These are phyloP conservation scores for Grosmannia clavigera DNA, from an alignment of 2,329 filamentous ascomycete species.

Conservation along the genomic window DNA sequence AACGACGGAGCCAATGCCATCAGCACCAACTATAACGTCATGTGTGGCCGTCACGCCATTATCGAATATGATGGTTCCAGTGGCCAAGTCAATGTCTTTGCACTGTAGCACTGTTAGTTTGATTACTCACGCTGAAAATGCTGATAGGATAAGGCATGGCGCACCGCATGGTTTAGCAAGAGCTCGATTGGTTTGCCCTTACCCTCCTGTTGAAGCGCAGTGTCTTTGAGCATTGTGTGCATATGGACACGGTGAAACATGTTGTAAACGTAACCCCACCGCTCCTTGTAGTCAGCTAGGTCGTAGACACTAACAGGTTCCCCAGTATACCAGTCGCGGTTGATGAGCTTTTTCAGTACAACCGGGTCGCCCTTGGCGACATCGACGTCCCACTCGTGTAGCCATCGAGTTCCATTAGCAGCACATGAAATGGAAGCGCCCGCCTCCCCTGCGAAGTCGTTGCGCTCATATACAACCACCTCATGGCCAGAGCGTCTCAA, in stretches of 20 bases:
- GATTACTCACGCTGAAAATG: background rate
- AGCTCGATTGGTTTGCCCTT: conserved; percentile 40
- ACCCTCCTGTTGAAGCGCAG: conserved; percentile 39
- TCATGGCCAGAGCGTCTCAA: conserved; percentile 33
- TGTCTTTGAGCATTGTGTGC: conserved; percentile 53
- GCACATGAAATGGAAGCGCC: conserved; percentile 57
- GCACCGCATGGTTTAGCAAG: conserved; percentile 41
- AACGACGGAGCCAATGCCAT: conserved; percentile 55
- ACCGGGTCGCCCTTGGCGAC: conserved; percentile 53
- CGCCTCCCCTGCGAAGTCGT: conserved; percentile 55
- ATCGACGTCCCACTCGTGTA: conserved; percentile 56
- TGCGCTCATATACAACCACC: conserved; percentile 52
- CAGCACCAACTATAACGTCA: conserved; percentile 51
- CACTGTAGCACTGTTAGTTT: conserved; percentile 3
- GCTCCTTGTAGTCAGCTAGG: conserved; percentile 49
- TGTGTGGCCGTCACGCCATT: conserved; percentile 38
- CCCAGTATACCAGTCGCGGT: conserved; percentile 57
- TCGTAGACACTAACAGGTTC: conserved; percentile 52
- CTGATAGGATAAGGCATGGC: background rate
- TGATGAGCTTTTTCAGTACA: conserved; percentile 53
- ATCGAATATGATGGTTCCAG: conserved; percentile 36
- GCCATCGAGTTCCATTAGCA: conserved; percentile 57
- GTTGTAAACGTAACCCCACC: conserved; percentile 12
- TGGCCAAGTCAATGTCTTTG: conserved; percentile 37
- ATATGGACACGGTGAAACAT: conserved; percentile 61